These are phyloP conservation scores for Pleodorina starrii DNA, from an alignment of 139 green algal species.

Conservation along the genomic window DNA sequence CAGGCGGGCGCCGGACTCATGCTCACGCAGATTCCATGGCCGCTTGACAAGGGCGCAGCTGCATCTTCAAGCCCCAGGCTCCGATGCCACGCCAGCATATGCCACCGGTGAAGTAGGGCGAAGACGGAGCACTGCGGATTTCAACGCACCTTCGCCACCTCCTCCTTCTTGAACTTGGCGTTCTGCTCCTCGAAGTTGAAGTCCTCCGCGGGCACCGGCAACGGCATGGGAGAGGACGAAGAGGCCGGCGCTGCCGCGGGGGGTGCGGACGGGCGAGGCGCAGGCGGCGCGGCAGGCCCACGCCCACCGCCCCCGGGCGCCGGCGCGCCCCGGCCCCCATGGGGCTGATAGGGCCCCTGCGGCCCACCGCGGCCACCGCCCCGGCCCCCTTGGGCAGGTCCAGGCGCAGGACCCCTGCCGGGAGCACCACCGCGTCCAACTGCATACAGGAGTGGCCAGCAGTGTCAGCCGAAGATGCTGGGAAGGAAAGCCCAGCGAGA, in stretches of 20 bases:
- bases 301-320: background rate
- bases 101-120: no score
- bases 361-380: constrained; percentile 14
- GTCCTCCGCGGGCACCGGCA: constrained; percentile 84
- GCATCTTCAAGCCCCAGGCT: no score
- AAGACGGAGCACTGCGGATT: no score
- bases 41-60: no score
- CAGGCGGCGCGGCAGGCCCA: background rate
- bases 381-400: background rate
- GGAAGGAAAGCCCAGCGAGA: no score
- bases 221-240: constrained; percentile 48
- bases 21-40: no score
- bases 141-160: constrained; percentile 69
- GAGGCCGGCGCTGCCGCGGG: background rate
- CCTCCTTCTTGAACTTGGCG: constrained; percentile 90
- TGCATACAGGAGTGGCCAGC: no score
- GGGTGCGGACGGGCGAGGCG: constrained; percentile 25
- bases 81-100: no score
- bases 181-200: constrained; percentile 92
- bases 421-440: constrained; percentile 4
- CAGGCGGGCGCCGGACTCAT: no score
- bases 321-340: background rate
- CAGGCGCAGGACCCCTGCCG: background rate
- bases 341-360: constrained; percentile 7
- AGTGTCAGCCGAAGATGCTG: no score